Evolutionary conservation across 768 basidiomycete genomes (phyloP).

Genomic region (Mrakia blollopis): DNA sequence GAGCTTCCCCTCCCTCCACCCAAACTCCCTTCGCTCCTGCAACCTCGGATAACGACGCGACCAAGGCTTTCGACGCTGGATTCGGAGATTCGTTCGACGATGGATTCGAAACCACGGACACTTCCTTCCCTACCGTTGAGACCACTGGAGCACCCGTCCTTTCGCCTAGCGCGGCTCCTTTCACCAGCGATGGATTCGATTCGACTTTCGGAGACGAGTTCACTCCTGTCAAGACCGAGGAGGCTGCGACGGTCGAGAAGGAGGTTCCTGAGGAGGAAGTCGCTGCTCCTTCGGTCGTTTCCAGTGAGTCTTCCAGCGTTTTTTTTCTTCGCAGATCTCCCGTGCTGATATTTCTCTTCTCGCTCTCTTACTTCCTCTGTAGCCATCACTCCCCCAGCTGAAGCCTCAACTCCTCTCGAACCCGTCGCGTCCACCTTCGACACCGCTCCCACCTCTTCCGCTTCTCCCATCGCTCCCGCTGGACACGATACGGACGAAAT

Average conservation of each 20-base stretch:
- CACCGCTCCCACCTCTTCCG: conserved; percentile 18
- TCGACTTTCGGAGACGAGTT: conserved; percentile 28
- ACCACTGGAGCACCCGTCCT: conserved; percentile 35
- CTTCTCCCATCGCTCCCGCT: conserved; percentile 11
- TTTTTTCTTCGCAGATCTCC: conserved; percentile 32
- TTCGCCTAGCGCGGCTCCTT: conserved; percentile 10
- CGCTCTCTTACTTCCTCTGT: background rate
- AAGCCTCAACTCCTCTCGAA: background rate
- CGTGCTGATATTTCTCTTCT: conserved; percentile 29
- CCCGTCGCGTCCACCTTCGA: conserved; percentile 15
- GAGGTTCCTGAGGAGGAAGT: too few species aligned
- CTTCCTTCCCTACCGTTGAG: conserved; percentile 21
- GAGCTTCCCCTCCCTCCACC: conserved; percentile 1
- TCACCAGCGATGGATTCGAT: conserved; percentile 7
- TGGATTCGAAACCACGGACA: background rate
- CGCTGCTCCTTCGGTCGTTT: background rate
- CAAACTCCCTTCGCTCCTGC: conserved; percentile 4
- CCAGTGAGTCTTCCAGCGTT: background rate
- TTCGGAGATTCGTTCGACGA: conserved; percentile 23
- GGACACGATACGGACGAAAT: conserved; percentile 3
- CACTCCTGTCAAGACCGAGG: conserved; percentile 6
- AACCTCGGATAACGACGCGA: background rate
- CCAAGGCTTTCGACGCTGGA: conserved; percentile 13
- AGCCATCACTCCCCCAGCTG: background rate
- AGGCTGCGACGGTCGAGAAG: background rate